Evolutionary conservation across 2,329 filamentous ascomycete species (phyloP), one percentile per base, ranked within the genome.

Genomic region (Verticillium klebahnii): DNA sequence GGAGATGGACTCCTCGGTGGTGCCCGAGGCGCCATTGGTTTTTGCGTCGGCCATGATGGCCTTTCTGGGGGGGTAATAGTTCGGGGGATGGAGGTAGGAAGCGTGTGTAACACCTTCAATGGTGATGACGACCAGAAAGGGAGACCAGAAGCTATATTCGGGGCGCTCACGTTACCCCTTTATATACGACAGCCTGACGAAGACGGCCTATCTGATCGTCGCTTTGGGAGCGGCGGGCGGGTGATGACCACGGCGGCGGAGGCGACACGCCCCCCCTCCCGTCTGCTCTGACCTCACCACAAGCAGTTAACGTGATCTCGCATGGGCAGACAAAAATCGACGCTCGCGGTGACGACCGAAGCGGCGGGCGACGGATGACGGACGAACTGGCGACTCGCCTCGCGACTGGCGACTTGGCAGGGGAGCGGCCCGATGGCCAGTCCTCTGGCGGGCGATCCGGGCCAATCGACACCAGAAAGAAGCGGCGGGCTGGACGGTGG

Each of bases 1-100:
- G 68, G 82, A 85, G 71, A 91, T 87, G 69, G 81, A 85, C 70
- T 83, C 78, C 64, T 81, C 76, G 62, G 76, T 67, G 61, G 76
- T 66, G 61, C 66, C 64, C 40, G 54, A 56, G 23, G 40, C 19
- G 65, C 45, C 65, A 60, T 66, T 50, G 40, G 57, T 31, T 31
- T 56, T 63, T 45, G 60, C 57, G 25, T 31, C 64, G 57, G 63
- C 66, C 73, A 77, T 76, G 68, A 67, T 67, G 61, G 59, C 59
- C 58, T 61, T 17, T 29, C 29, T 29, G 29, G 29, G 29, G 29
- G 19, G 36, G 17, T 56, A 58, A 25, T 59, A 25, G 25, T 39
- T 25, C n/a, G 7, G 37, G n/a, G 34, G n/a, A 25, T 19, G 14
- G 3, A 31, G 57, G n/a, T 19, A 25, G 19, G 23, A 9, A 9